These are phyloP conservation scores for Metschnikowia hibisci DNA, from an alignment of 805 yeast genomes.

Conservation along the genomic window DNA sequence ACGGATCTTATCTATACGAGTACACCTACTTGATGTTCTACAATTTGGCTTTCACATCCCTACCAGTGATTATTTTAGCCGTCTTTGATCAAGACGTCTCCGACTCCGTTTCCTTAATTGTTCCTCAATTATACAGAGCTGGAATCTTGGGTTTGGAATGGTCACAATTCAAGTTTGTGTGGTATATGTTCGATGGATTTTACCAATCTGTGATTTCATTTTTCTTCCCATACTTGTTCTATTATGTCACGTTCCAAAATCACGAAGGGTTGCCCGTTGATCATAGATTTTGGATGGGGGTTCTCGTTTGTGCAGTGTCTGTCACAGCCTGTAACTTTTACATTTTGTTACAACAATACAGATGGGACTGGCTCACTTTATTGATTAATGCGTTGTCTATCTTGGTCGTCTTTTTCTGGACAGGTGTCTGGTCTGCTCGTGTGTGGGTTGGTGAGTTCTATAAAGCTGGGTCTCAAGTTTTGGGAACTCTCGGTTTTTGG, in stretches of 20 bases:
- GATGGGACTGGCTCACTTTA: slow-evolving; percentile 75
- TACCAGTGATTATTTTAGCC: slow-evolving; percentile 75
- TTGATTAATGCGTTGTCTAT: slow-evolving; percentile 52
- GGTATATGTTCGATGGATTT: slow-evolving; percentile 73
- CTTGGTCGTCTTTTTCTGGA: slow-evolving; percentile 65
- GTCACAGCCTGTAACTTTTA: slow-evolving; percentile 64
- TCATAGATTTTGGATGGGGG: slow-evolving; percentile 71
- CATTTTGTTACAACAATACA: slow-evolving; percentile 60
- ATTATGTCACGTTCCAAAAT: slow-evolving; percentile 30
- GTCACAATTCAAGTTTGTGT: slow-evolving; percentile 62
- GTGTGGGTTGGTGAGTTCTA: slow-evolving; percentile 55
- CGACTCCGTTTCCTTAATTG: slow-evolving; percentile 62
- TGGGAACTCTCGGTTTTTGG: slow-evolving; percentile 66
- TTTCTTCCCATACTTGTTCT: slow-evolving; percentile 65
- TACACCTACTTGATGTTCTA: slow-evolving; percentile 77
- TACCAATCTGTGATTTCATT: slow-evolving; percentile 71
- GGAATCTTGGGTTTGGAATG: slow-evolving; percentile 75
- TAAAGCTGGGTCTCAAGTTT: slow-evolving; percentile 57
- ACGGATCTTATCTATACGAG: slow-evolving; percentile 76
- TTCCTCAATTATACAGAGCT: slow-evolving; percentile 69
- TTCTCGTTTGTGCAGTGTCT: slow-evolving; percentile 54
- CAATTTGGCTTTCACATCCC: slow-evolving; percentile 77
- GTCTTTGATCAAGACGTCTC: slow-evolving; percentile 78
- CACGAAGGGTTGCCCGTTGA: slow-evolving; percentile 56
- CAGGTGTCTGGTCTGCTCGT: slow-evolving; percentile 69